phyloP scores from a whole-genome alignment of 129 eudicot genomes.

The Erigeron canadensis region DNA sequence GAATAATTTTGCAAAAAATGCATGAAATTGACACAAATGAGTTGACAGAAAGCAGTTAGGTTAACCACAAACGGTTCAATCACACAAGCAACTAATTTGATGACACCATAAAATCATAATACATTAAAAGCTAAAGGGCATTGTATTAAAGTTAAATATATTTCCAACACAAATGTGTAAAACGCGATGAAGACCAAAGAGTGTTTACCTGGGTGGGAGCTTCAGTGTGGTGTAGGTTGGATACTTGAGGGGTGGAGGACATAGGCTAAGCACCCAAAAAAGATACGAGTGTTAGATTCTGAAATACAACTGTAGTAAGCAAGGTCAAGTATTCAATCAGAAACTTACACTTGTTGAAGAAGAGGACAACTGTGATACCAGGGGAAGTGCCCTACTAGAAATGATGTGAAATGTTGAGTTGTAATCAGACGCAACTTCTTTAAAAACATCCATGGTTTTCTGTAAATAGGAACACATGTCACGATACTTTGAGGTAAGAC shows the following conservation, averaged over 20 bases:
- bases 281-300: not conserved
- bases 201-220: constrained; percentile 12
- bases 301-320: not conserved
- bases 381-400: not conserved
- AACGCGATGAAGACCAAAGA: not conserved
- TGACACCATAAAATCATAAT: not conserved
- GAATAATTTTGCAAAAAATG: not conserved
- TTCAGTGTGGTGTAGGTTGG: not conserved
- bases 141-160: not conserved
- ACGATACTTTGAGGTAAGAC: not conserved
- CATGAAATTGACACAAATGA: not conserved
- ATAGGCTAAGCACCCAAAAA: not conserved
- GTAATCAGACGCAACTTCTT: not conserved
- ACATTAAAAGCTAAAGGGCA: not conserved
- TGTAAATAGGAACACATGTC: not conserved
- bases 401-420: not conserved
- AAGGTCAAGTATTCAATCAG: not conserved
- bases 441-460: not conserved
- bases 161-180: not conserved
- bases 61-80: constrained; percentile 3
- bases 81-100: not conserved
- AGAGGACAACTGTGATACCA: constrained; percentile 9
- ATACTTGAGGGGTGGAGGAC: not conserved
- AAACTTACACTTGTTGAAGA: constrained; percentile 4
- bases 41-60: not conserved